A percentile compares a stretch with the other conserved stretches of the same genome.
These are phyloP conservation scores for Mollisiaceae sp. DNA, from an alignment of 2,329 filamentous ascomycete genomes.

Conservation along the genomic window DNA sequence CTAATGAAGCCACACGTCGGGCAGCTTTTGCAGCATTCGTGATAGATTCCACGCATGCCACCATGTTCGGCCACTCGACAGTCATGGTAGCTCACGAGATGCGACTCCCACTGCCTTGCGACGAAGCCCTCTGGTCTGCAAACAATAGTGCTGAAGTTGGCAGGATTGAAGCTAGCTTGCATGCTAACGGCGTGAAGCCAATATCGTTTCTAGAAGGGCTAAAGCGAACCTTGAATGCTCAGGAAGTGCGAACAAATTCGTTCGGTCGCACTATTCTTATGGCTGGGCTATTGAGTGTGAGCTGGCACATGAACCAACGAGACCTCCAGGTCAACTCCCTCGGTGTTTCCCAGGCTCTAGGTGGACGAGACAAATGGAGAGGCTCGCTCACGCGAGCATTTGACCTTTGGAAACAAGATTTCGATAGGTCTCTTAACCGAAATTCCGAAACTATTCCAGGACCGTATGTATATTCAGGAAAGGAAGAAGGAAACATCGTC, in stretches of 20 bases:
- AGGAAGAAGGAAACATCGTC: constrained; percentile 70
- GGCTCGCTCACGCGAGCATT: constrained; percentile 84
- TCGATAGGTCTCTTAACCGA: constrained; percentile 76
- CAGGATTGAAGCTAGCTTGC: constrained; percentile 78
- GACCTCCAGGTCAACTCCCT: constrained; percentile 91
- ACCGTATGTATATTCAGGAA: constrained; percentile 60
- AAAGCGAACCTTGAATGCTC: constrained; percentile 85
- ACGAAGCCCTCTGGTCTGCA: constrained; percentile 91
- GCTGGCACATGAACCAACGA: constrained; percentile 97
- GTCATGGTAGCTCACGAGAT: constrained; percentile 98
- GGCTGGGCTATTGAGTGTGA: constrained; percentile 90
- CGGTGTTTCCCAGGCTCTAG: constrained; percentile 77
- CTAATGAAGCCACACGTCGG: constrained; percentile 85
- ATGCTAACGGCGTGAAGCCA: constrained; percentile 81
- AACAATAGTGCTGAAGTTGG: constrained; percentile 86
- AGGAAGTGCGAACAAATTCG: constrained; percentile 86
- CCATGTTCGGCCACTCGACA: constrained; percentile 96
- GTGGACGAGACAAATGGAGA: constrained; percentile 90
- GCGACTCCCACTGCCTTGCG: constrained; percentile 86
- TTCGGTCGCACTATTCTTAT: constrained; percentile 94
- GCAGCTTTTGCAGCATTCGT: constrained; percentile 94
- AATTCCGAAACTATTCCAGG: constrained; percentile 58
- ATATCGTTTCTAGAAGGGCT: constrained; percentile 89
- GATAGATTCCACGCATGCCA: constrained; percentile 93
- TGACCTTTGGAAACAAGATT: constrained; percentile 92